These are phyloP conservation scores for Gastrodia elata DNA, from an alignment of 106 monocot genomes.

Conservation along the genomic window DNA sequence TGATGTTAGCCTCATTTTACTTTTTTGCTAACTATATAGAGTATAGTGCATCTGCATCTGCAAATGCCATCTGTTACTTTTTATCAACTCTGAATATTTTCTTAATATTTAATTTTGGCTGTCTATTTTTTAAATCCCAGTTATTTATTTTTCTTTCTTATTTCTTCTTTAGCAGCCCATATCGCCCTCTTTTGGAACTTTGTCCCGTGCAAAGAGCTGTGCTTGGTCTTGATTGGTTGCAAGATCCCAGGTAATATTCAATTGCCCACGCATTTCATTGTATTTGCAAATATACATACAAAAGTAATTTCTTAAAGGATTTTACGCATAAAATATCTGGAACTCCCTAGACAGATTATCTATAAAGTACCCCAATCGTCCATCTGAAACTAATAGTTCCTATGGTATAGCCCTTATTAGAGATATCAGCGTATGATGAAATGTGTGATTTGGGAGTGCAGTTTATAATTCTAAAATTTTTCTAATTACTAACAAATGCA, in stretches of 20 bases:
- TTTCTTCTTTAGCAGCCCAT: conserved; percentile 64
- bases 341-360: too few relatives aligned
- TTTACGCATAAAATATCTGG: too few relatives aligned
- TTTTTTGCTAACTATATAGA: not conserved
- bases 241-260: conserved; percentile 47
- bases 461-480: too few relatives aligned
- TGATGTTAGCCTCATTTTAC: not conserved
- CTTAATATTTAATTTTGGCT: not conserved
- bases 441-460: too few relatives aligned
- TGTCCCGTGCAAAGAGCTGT: conserved; percentile 50
- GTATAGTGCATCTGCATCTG: not conserved
- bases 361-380: too few relatives aligned
- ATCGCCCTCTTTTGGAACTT: conserved; percentile 55
- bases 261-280: not conserved
- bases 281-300: conserved; percentile 1
- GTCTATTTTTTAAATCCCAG: not conserved
- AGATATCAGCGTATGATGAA: too few relatives aligned
- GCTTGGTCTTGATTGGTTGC: conserved; percentile 69
- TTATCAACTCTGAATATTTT: not conserved
- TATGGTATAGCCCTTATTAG: too few relatives aligned
- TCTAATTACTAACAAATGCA: too few relatives aligned
- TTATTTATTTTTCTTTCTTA: conserved; percentile 2
- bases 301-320: too few relatives aligned
- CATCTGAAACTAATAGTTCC: too few relatives aligned
- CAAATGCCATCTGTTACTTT: not conserved